phyloP scores from a whole-genome alignment of 345 rosid genomes.

The Conringia planisiliqua region DNA sequence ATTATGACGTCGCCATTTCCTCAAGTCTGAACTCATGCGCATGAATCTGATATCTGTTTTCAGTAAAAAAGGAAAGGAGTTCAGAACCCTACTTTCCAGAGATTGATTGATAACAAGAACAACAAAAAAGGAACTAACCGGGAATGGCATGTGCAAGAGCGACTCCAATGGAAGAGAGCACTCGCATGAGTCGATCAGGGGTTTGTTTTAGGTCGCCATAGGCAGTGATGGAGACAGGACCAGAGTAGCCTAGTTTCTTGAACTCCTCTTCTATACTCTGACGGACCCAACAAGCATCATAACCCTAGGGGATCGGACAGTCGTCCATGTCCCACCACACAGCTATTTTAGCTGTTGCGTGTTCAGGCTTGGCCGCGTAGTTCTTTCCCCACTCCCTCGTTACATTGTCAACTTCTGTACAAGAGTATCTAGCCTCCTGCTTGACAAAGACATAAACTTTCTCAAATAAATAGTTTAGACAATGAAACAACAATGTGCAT shows the following conservation, averaged over 20 bases:
- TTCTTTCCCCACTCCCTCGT: no score
- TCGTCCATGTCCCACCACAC: no score
- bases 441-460: no score
- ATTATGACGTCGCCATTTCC: not conserved
- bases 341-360: no score
- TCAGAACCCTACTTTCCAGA: no score
- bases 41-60: not conserved
- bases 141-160: not conserved
- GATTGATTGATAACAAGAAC: no score
- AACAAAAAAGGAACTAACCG: not conserved
- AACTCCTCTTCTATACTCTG: not conserved
- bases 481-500: no score
- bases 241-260: not conserved
- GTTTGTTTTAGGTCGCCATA: not conserved
- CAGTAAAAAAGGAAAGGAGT: no score
- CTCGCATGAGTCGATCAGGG: not conserved
- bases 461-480: no score
- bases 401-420: no score
- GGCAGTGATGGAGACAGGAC: slow-evolving; percentile 19
- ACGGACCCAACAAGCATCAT: not conserved
- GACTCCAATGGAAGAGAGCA: slow-evolving; percentile 9
- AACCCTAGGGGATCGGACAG: not conserved
- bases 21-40: not conserved
- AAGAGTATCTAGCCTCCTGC: no score
- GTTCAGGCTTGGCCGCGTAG: no score